These are phyloP conservation scores for Globisporangium splendens DNA, from an alignment of 352 stramenopile species.

Conservation along the genomic window DNA sequence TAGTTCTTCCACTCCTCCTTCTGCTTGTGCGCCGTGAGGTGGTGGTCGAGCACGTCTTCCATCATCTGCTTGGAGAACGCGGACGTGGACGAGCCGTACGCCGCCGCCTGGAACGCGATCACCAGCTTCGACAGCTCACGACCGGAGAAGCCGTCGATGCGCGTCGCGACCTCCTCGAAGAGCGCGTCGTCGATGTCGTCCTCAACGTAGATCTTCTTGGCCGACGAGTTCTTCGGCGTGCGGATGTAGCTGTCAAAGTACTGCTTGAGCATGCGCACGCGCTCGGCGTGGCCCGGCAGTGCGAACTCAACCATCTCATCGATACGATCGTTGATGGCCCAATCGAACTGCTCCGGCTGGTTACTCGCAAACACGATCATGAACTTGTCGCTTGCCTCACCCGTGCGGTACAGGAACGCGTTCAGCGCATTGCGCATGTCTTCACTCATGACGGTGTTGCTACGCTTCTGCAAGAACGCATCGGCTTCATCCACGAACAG, in stretches of 20 bases:
- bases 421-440: conserved; percentile 99
- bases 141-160: conserved; percentile 97
- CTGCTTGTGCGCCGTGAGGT: conserved; percentile 90
- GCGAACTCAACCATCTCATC: conserved; percentile 99
- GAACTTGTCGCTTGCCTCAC: conserved; percentile 97
- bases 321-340: conserved; percentile 98
- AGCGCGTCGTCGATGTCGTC: conserved; percentile 89
- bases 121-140: conserved; percentile 99
- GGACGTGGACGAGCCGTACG: conserved; percentile 94
- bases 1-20: conserved; percentile 94
- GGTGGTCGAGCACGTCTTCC: conserved; percentile 91
- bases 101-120: conserved; percentile 98
- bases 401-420: conserved; percentile 98
- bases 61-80: conserved; percentile 93
- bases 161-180: conserved; percentile 90
- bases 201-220: conserved; percentile 90
- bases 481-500: conserved; percentile 99
- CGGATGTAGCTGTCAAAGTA: conserved; percentile 98
- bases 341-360: conserved; percentile 98
- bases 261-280: conserved; percentile 95
- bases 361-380: conserved; percentile 99
- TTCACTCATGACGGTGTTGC: conserved; percentile 92
- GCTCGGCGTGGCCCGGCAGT: conserved; percentile 92
- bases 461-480: conserved; percentile 98
- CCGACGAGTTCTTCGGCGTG: conserved; percentile 79